phyloP scores from a whole-genome alignment of 345 rosid species.

The Populus nigra region DNA sequence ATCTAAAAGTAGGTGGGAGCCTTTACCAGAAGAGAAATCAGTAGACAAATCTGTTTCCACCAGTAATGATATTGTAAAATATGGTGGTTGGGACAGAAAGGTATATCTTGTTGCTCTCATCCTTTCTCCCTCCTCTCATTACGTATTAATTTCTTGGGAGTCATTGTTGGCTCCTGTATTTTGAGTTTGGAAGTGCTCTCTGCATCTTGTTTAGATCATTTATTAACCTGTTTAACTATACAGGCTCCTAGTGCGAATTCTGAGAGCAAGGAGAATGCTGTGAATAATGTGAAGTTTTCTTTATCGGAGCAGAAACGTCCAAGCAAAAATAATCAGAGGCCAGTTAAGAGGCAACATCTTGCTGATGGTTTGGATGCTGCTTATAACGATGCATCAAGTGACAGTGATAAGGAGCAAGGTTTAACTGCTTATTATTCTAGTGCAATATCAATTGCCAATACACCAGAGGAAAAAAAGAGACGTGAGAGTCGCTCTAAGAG shows the following conservation, averaged over 20 bases:
- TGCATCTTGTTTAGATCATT: constrained; percentile 13
- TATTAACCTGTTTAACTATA: constrained; percentile 13
- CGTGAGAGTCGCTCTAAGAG: constrained; percentile 94
- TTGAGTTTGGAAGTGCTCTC: neutral
- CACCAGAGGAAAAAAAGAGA: constrained; percentile 86
- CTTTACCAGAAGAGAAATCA: constrained; percentile 64
- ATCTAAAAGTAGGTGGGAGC: constrained; percentile 98
- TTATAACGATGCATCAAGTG: constrained; percentile 85
- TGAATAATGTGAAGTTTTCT: constrained; percentile 39
- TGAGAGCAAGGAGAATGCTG: constrained; percentile 49
- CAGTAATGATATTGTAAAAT: constrained; percentile 41
- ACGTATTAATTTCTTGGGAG: neutral
- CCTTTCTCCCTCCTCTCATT: neutral
- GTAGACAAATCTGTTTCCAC: constrained; percentile 44
- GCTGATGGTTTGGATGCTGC: constrained; percentile 42
- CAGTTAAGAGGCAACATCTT: constrained; percentile 72
- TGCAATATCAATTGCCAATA: constrained; percentile 61
- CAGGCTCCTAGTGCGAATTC: constrained; percentile 47
- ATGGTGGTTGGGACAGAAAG: constrained; percentile 68
- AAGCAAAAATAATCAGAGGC: constrained; percentile 54
- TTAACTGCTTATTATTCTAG: constrained; percentile 75
- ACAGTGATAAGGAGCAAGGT: constrained; percentile 82
- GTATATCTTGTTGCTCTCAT: constrained; percentile 26
- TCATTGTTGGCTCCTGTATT: neutral
- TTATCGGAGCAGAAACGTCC: constrained; percentile 48